phyloP scores from a whole-genome alignment of 768 basidiomycete species.

The Nidularia pulvinata region DNA sequence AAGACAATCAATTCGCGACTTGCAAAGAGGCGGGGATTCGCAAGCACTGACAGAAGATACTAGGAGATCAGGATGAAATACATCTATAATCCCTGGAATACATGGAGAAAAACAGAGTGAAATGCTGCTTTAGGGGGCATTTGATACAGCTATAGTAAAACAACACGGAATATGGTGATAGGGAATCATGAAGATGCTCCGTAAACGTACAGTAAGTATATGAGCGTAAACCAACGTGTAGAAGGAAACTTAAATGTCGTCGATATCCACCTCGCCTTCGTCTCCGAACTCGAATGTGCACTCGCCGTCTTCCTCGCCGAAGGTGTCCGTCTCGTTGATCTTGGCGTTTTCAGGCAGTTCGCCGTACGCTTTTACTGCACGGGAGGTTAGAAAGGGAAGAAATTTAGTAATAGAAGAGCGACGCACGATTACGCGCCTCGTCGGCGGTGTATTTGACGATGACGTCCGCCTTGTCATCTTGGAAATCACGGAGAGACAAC shows the following conservation, averaged over 20 bases:
- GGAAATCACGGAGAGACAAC: slow-evolving; percentile 96
- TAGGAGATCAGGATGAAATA: neutral
- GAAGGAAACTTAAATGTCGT: slow-evolving; percentile 65
- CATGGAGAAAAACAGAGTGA: slow-evolving; percentile 9
- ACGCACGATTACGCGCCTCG: slow-evolving; percentile 80
- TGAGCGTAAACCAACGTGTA: neutral
- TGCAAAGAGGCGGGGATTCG: no score
- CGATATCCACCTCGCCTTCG: slow-evolving; percentile 87
- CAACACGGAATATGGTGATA: slow-evolving; percentile 12
- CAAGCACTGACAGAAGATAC: no score
- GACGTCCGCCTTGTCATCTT: slow-evolving; percentile 99
- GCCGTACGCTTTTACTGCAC: slow-evolving; percentile 92
- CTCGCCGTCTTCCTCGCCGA: slow-evolving; percentile 89
- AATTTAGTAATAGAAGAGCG: neutral
- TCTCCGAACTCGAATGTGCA: slow-evolving; percentile 91
- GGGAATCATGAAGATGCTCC: slow-evolving; percentile 13
- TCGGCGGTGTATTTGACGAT: slow-evolving; percentile 99
- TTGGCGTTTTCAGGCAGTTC: slow-evolving; percentile 96
- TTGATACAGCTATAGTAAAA: slow-evolving; percentile 12
- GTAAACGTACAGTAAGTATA: neutral
- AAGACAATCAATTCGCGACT: slow-evolving; percentile 43
- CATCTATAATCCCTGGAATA: slow-evolving; percentile 1
- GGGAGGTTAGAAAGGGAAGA: neutral
- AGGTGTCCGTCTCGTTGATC: slow-evolving; percentile 95
- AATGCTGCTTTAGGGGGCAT: slow-evolving; percentile 8